Evolutionary conservation across 768 basidiomycete genomes (phyloP), one percentile per base, ranked within the genome.

Genomic region (Mycena pura): DNA sequence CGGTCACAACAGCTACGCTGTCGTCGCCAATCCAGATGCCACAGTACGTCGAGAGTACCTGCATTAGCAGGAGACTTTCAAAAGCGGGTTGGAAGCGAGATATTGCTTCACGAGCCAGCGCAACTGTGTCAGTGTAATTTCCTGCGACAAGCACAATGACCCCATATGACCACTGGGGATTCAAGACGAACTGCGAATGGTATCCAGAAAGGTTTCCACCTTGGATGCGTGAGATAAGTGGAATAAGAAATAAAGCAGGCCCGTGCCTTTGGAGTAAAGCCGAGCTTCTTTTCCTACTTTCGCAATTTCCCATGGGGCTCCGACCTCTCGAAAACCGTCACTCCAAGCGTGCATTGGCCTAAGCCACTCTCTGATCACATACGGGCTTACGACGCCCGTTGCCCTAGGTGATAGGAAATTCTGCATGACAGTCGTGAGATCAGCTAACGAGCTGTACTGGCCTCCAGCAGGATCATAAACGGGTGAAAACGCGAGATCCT

Each of bases 391-490:
- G 14, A 76, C 74, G 24, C 75, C 74, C 19, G 68, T 67, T 19
- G 55, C 70, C 28, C 31, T 64, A 11, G 84, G 82, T 36, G 83
- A 75, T 25, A 86, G 73, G 43, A 86, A 65, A 4, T 77, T 75
- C 52, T 78, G 77, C 75, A 82, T 81, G 44, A 83, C 49, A 6
- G 67, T 78, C 15, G 70, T 68, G 8, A 83, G 70, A 63, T 86
- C 86, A 1, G 76, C 65, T 11, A 86, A 71, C 0, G 84, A 84
- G 60, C 78, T 77, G 64, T 81, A 82, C 61, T 86, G 84, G 2
- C 83, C 84, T 3, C 79, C 84, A 3, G 80, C 67, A 3, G 84
- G 74, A 57, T 84, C 82, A 60, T 68, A 68, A 0, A 74, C 67
- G 47, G 80, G 79, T 17, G 69, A 57, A 57, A 83, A 76, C 49